Conservation (phyloP, 495 filamentous ascomycete species). For the Platismatia glauca region DNA sequence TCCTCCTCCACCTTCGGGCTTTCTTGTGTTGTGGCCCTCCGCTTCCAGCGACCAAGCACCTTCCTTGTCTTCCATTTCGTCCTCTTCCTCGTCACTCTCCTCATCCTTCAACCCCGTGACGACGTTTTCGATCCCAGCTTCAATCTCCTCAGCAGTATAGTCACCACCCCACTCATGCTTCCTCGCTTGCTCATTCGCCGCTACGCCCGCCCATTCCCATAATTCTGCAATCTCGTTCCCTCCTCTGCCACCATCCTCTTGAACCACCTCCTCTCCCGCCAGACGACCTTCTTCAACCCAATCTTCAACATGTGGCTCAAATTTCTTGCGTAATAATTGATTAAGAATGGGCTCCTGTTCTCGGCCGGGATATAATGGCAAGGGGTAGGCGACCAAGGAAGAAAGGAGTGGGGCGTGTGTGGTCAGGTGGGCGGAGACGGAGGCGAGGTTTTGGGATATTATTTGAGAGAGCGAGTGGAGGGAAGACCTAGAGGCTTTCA, state of each 20-base stretch:
- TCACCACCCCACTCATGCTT: slow-evolving; percentile 48
- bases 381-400: slow-evolving; percentile 59
- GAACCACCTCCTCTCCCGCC: slow-evolving; percentile 27
- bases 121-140: slow-evolving; percentile 58
- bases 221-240: slow-evolving; percentile 32
- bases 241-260: slow-evolving; percentile 21
- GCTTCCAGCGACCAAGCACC: slow-evolving; percentile 32
- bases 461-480: slow-evolving; percentile 59
- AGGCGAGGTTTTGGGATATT: slow-evolving; percentile 53
- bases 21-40: slow-evolving; percentile 31
- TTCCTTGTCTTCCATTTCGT: slow-evolving; percentile 45
- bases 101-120: slow-evolving; percentile 54
- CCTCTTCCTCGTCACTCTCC: slow-evolving; percentile 47
- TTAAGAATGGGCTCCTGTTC: slow-evolving; percentile 55
- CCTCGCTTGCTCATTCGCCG: slow-evolving; percentile 43
- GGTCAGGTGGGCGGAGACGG: slow-evolving; percentile 24
- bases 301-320: slow-evolving; percentile 63
- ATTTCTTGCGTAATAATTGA: slow-evolving; percentile 68
- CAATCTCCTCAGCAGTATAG: slow-evolving; percentile 62
- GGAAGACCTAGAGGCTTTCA: slow-evolving; percentile 46
- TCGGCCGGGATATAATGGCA: slow-evolving; percentile 64
- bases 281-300: slow-evolving; percentile 57
- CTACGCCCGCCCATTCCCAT: slow-evolving; percentile 44
- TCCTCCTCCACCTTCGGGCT: slow-evolving; percentile 39
- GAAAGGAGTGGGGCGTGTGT: slow-evolving; percentile 40